Evolutionary conservation across 306 rosid genomes (phyloP).

Genomic region (Prunus mira): DNA sequence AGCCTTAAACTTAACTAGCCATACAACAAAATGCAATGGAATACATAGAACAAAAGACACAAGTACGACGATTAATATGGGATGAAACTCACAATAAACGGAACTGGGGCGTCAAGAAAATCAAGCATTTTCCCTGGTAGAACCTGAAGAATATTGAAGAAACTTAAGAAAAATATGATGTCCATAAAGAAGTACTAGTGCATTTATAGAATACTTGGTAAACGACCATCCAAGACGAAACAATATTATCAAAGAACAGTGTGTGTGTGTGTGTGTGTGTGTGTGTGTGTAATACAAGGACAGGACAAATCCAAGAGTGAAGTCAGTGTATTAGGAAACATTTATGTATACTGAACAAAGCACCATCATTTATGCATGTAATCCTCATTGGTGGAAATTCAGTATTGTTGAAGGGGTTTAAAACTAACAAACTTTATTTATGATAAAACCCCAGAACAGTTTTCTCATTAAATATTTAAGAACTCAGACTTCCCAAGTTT

Average conservation of each 20-base stretch:
- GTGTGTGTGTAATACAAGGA: not conserved
- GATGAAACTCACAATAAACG: slow-evolving; percentile 71
- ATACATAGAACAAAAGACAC: not conserved
- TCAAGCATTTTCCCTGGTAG: slow-evolving; percentile 80
- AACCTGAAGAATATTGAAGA: slow-evolving; percentile 52
- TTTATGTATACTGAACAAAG: not conserved
- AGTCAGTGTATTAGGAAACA: not conserved
- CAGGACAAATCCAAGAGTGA: not conserved
- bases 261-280: not conserved
- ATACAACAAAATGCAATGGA: not conserved
- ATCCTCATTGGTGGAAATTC: not conserved
- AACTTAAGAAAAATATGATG: slow-evolving; percentile 15
- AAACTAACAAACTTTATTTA: too few relatives aligned
- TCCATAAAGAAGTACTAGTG: not conserved
- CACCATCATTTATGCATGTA: not conserved
- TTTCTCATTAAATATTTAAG: too few relatives aligned
- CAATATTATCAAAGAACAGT: not conserved
- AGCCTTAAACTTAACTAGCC: not conserved
- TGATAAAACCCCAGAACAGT: not conserved
- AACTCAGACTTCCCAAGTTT: not conserved
- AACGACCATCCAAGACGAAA: not conserved
- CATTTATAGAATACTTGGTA: not conserved
- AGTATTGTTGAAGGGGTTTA: too few relatives aligned
- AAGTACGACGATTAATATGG: not conserved
- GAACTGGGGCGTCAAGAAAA: slow-evolving; percentile 98